Base-by-base conservation (phyloP, 208 protist genomes). In the Trypanosoma theileri region DNA sequence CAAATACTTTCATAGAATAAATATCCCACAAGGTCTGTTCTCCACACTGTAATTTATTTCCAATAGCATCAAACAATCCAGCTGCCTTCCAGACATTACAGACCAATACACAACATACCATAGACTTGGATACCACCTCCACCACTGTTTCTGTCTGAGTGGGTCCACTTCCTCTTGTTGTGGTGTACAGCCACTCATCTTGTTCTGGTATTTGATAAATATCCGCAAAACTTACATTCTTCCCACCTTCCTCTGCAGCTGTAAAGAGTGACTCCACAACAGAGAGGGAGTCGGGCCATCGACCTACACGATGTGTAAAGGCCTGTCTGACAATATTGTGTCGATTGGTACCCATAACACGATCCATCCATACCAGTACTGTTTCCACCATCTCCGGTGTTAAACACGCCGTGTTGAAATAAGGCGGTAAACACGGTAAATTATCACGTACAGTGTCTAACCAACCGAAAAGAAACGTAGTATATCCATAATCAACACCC, bases 101-200 rank as follows among this genome's bases (percentile, higher is more conserved):
- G 2, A 81, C 55, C 48, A 73, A 62, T 31, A 77, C 71, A 53
- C 61, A 74, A 64, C 75, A 81, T 21, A 81, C 75, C 75, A 77
- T 66, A 11, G 63, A 42, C 24, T 22, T 75, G 7, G 51, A 45
- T 26, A 66, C 48, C 3, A 58, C 65, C 1, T 31, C 55, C 55
- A 31, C 55, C 16, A 42, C 31, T 4, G 11, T 8, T 13, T 42
- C 31, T 26, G 31, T 31, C 31, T 59, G 55, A 21, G 31, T 44
- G 0, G 63, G 65, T 41, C 63, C 64, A 21, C 46, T 35, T 52
- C 58, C 46, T 40, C 64, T 42, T 14, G 44, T 73, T n/a, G 48
- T 75, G 65, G 75, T 63, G 70, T 75, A 75, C 19, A 46, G 8
- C 65, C 70, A 75, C 42, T 26, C 44, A 56, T 75, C 70, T 21